Conservation (phyloP, 2,329 filamentous ascomycete genomes). For the Cryphonectria radicalis region DNA sequence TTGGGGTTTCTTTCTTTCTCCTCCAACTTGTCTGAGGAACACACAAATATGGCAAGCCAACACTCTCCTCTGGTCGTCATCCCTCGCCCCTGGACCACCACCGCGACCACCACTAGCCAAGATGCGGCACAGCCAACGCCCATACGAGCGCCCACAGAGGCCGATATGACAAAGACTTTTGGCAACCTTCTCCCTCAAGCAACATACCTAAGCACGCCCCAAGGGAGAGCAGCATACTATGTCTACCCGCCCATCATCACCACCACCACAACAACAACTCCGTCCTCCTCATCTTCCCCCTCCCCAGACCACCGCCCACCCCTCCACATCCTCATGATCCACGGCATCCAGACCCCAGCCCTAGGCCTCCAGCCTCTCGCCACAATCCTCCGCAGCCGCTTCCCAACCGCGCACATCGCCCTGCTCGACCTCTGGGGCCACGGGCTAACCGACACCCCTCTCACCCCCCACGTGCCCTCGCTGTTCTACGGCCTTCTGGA, state of each 20-base stretch:
- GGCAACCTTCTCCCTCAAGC: conserved; percentile 45
- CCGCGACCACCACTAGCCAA: no score
- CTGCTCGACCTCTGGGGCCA: conserved; percentile 59
- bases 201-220: conserved; percentile 38
- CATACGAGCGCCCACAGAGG: conserved; percentile 43
- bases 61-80: conserved; percentile 10
- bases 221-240: conserved; percentile 48
- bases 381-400: conserved; percentile 39
- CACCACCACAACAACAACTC: background rate
- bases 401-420: conserved; percentile 45
- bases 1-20: no score
- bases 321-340: conserved; percentile 48
- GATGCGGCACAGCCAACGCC: background rate
- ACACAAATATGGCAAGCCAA: conserved; percentile 7
- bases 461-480: conserved; percentile 43
- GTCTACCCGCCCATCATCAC: conserved; percentile 34
- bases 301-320: background rate
- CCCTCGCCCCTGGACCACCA: conserved; percentile 13
- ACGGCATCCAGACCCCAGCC: conserved; percentile 56
- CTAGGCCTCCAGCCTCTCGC: conserved; percentile 51
- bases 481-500: conserved; percentile 50
- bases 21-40: no score
- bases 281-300: no score
- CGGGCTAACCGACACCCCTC: conserved; percentile 53
- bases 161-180: conserved; percentile 42